Conservation (phyloP, 352 stramenopile species). For the Pythium sukuiense region DNA sequence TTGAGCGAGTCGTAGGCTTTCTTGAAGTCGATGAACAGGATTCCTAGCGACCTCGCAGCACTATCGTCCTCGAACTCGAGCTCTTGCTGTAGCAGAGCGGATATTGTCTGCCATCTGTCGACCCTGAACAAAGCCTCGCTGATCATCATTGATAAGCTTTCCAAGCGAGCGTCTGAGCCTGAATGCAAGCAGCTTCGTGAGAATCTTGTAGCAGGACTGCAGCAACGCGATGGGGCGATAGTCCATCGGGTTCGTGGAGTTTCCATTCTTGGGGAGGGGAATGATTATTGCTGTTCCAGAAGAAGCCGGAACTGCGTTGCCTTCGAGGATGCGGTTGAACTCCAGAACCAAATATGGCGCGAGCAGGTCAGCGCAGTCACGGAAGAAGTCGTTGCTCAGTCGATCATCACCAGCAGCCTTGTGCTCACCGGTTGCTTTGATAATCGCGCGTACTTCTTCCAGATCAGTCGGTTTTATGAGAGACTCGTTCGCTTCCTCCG, state of each 20-base stretch:
- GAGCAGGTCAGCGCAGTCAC: not conserved
- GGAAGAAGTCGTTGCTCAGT: constrained; percentile 19
- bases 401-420: constrained; percentile 10
- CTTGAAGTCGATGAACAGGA: constrained; percentile 22
- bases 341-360: not conserved
- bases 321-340: not conserved
- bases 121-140: constrained; percentile 26
- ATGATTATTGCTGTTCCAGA: constrained; percentile 12
- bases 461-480: not conserved
- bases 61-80: not conserved
- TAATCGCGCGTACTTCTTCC: not conserved
- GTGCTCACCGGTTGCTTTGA: not conserved
- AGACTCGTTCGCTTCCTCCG: not conserved
- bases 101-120: constrained; percentile 8
- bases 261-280: constrained; percentile 24
- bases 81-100: not conserved
- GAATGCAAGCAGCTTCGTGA: constrained; percentile 16
- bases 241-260: constrained; percentile 22
- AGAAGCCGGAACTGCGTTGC: not conserved
- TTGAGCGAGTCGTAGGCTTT: constrained; percentile 28
- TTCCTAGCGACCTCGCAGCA: not conserved
- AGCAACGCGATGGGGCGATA: constrained; percentile 26
- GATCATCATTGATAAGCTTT: constrained; percentile 15
- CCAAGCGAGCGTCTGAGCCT: constrained; percentile 4
- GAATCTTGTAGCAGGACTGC: constrained; percentile 27